Evolutionary conservation across 2,329 filamentous ascomycete genomes (phyloP), one percentile per base, ranked within the genome.

Genomic region (Pyricularia pennisetigena): DNA sequence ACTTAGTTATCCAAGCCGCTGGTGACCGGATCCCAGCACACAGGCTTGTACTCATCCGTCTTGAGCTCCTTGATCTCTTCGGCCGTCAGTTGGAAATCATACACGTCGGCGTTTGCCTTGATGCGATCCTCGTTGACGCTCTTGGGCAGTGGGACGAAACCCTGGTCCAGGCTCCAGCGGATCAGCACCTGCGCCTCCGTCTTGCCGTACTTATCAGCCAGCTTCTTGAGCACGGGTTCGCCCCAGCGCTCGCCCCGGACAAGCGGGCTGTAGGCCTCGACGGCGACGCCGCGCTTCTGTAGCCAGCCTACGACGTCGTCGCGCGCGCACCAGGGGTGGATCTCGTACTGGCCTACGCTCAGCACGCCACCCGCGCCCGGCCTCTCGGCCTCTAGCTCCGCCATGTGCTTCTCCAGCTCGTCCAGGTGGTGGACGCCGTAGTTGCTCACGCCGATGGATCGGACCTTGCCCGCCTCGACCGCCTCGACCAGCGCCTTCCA

Each of bases 271-370:
- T 88, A 90, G 0, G 87, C 87, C 78, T 93, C 83, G 16, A 91
- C 76, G 35, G 87, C 83, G 24, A 91, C 80, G 69, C 83, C 82
- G 23, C 87, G 82, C 76, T 88, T 82, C 71, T 82, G 77, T 73
- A 90, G 91, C 93, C 93, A 97, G 64, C 86, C 81, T 9, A 89
- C 88, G 70, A 97, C 92, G 74, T 97, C 93, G 26, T 83, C 80
- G n/a, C 93, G 84, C 9, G 88, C 83, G 61, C 93, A 86, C 93
- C 93, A 97, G 0, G 94, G 94, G 78, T 97, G 94, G 12, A 97
- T 80, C 79, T 97, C 94, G 78, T 90, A 93, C 79, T 97, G 94
- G 59, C 92, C 93, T 54, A 97, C 90, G 70, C 89, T 90, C 74
- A 97, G 85, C 59, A 92, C 81, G 28, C 92, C 92, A 63, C 86